Evolutionary conservation across 2,329 filamentous ascomycete genomes (phyloP).

Genomic region (Cercospora citrullina): DNA sequence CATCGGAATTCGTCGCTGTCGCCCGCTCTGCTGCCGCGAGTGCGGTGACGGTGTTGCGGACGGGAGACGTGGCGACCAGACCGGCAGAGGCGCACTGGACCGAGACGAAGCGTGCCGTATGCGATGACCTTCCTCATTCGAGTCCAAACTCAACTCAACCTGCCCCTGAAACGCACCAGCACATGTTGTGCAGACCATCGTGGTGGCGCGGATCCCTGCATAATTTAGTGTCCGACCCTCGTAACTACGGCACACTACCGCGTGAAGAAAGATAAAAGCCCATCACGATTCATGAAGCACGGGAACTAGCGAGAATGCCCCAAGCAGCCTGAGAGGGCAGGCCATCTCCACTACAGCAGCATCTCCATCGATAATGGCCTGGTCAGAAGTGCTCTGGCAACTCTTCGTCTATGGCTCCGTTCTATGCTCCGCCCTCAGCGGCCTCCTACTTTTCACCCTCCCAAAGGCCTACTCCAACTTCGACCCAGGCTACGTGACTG

Average conservation of each 20-base stretch:
- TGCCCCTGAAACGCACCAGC: not conserved
- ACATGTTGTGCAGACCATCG: not conserved
- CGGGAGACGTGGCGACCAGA: not conserved
- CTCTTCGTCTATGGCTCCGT: conserved; percentile 45
- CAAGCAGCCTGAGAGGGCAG: not conserved
- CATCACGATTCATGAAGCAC: not conserved
- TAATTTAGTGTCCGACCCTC: not conserved
- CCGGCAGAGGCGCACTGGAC: not conserved
- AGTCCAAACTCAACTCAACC: not conserved
- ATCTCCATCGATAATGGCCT: conserved; percentile 28
- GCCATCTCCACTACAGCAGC: not conserved
- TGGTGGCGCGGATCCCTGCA: not conserved
- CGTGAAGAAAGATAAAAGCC: conserved; percentile 3
- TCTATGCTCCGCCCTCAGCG: conserved; percentile 50
- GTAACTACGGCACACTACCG: conserved; percentile 3
- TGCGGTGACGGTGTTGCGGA: not conserved
- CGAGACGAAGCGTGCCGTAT: conserved; percentile 3
- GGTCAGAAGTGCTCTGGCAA: conserved; percentile 35
- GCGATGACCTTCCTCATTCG: not conserved
- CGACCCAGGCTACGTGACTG: conserved; percentile 29
- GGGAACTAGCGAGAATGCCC: not conserved
- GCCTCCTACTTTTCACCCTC: conserved; percentile 52
- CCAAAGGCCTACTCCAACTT: conserved; percentile 54
- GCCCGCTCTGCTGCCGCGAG: not conserved
- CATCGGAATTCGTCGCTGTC: not conserved